A percentile compares a stretch with the other conserved stretches of the same genome.
phyloP scores from a whole-genome alignment of 208 protist genomes.

The Herpetomonas tarakana region DNA sequence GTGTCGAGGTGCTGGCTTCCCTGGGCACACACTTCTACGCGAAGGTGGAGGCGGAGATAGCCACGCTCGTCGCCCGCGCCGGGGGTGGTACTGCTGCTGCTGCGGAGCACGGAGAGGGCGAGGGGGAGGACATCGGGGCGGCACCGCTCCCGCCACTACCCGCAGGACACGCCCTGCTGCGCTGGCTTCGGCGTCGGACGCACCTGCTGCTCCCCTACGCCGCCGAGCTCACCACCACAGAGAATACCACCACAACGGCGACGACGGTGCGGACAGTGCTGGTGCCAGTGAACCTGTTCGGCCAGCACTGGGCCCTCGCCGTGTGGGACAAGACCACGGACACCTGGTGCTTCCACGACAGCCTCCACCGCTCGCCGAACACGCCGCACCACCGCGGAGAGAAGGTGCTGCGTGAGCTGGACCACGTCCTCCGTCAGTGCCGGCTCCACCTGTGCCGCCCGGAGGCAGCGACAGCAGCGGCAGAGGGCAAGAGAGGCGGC shows the following conservation, averaged over 20 bases:
- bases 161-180: constrained; percentile 40
- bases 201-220: constrained; percentile 51
- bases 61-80: not conserved
- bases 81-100: not conserved
- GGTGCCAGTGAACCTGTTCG: constrained; percentile 68
- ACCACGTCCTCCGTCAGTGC: constrained; percentile 14
- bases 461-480: not conserved
- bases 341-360: constrained; percentile 69
- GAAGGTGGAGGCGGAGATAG: constrained; percentile 55
- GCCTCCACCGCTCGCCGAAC: constrained; percentile 28
- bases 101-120: not conserved
- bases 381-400: constrained; percentile 11
- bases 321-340: constrained; percentile 40
- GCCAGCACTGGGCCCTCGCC: constrained; percentile 74
- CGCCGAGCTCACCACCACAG: not conserved
- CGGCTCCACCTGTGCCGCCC: constrained; percentile 6
- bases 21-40: constrained; percentile 82
- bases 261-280: constrained; percentile 49
- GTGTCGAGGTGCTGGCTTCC: constrained; percentile 24
- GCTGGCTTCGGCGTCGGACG: constrained; percentile 67
- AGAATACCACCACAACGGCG: constrained; percentile 2
- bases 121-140: not conserved
- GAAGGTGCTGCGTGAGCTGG: constrained; percentile 8
- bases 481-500: no score
- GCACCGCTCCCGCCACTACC: constrained; percentile 19